These are phyloP conservation scores for Euphorbia peplus DNA, from an alignment of 345 rosid genomes.

Conservation along the genomic window DNA sequence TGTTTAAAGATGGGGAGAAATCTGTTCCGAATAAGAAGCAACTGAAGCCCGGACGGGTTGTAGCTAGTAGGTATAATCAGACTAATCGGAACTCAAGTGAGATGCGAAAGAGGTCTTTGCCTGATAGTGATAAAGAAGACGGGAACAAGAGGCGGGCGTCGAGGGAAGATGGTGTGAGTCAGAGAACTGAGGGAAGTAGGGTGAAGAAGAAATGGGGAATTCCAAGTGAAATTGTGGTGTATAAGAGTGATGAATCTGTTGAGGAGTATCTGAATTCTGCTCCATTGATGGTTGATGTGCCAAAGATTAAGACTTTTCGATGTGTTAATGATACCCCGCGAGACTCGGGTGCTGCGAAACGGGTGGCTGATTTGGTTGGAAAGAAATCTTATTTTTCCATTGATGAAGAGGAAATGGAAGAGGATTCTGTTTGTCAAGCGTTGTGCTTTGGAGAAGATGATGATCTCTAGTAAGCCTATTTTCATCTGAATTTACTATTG, in stretches of 20 bases:
- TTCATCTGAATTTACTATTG: background rate
- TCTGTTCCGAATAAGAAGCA: slow-evolving; percentile 47
- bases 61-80: slow-evolving; percentile 75
- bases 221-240: slow-evolving; percentile 52
- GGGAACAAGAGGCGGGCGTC: slow-evolving; percentile 63
- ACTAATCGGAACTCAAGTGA: slow-evolving; percentile 35
- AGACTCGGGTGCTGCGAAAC: slow-evolving; percentile 85
- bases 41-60: slow-evolving; percentile 62
- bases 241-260: slow-evolving; percentile 28
- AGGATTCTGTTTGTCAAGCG: slow-evolving; percentile 16
- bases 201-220: slow-evolving; percentile 94
- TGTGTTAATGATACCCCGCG: slow-evolving; percentile 59
- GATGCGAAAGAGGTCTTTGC: slow-evolving; percentile 62
- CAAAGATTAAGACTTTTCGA: slow-evolving; percentile 67
- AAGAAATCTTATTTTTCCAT: slow-evolving; percentile 48
- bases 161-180: slow-evolving; percentile 27
- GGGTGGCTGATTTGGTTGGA: slow-evolving; percentile 73
- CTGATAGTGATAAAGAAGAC: slow-evolving; percentile 63
- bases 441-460: slow-evolving; percentile 22
- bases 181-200: slow-evolving; percentile 37
- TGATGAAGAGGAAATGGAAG: slow-evolving; percentile 18
- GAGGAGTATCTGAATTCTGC: slow-evolving; percentile 36
- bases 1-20: slow-evolving; percentile 80
- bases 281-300: slow-evolving; percentile 29
- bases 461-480: background rate